Percentiles rank a stretch among this genome's conserved stretches.
These are phyloP conservation scores for Tricholoma sp. DNA, from an alignment of 768 basidiomycete genomes.

Conservation along the genomic window DNA sequence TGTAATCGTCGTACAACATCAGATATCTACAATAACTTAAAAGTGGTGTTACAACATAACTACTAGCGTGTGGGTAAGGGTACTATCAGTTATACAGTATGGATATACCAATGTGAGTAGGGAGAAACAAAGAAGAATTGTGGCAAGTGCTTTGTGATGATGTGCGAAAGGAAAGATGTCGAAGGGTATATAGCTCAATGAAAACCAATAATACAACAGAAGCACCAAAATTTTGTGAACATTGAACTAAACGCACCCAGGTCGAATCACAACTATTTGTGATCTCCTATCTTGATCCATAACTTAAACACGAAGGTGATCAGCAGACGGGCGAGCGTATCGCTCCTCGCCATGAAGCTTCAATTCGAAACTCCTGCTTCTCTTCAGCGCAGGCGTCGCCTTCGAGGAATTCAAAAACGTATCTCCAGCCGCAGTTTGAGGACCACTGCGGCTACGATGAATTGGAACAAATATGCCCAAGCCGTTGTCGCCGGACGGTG, in stretches of 20 bases:
- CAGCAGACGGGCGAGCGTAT: background rate
- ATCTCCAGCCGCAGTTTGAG: background rate
- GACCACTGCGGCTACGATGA: background rate
- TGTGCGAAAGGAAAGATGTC: background rate
- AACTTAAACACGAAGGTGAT: background rate
- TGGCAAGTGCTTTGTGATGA: background rate
- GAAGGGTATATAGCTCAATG: slow-evolving; percentile 1
- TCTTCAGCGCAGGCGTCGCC: slow-evolving; percentile 7
- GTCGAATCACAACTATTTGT: background rate
- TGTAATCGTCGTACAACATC: background rate
- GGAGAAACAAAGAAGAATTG: background rate
- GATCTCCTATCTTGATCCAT: background rate
- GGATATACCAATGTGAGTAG: background rate
- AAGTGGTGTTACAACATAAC: slow-evolving; percentile 1
- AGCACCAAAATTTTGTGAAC: background rate
- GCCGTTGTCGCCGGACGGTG: background rate
- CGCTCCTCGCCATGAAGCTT: background rate
- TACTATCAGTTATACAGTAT: slow-evolving; percentile 3
- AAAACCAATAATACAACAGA: background rate
- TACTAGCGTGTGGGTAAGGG: background rate
- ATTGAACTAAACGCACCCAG: background rate
- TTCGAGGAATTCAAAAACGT: slow-evolving; percentile 7
- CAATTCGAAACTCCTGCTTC: slow-evolving; percentile 18
- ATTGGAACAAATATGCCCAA: background rate
- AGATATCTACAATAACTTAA: slow-evolving; percentile 1